Conservation (phyloP, 2,329 filamentous ascomycete genomes). For the Nannizzia gypsea region DNA sequence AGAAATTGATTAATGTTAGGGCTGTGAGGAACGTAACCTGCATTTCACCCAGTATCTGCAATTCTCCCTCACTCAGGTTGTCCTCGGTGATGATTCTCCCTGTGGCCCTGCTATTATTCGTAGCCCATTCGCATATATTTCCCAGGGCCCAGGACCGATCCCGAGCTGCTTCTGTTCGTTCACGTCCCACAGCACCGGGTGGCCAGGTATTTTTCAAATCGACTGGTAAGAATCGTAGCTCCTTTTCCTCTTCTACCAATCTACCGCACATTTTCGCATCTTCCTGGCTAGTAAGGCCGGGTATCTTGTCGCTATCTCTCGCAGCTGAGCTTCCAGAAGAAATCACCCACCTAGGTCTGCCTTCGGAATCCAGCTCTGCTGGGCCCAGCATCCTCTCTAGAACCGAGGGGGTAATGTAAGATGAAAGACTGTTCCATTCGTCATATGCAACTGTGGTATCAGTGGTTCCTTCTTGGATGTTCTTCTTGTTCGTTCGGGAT, state of each 20-base stretch:
- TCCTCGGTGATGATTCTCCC: neutral
- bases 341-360: slow-evolving; percentile 41
- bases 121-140: slow-evolving; percentile 36
- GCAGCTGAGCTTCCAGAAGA: slow-evolving; percentile 47
- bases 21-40: slow-evolving; percentile 54
- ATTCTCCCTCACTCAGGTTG: slow-evolving; percentile 20
- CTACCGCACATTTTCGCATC: slow-evolving; percentile 16
- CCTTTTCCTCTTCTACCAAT: slow-evolving; percentile 30
- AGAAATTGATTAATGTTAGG: slow-evolving; percentile 53
- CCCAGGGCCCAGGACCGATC: slow-evolving; percentile 52
- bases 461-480: slow-evolving; percentile 16
- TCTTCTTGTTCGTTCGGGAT: slow-evolving; percentile 21
- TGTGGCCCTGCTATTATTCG: slow-evolving; percentile 15
- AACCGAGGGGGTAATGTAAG: slow-evolving; percentile 37
- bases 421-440: slow-evolving; percentile 45
- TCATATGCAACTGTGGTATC: slow-evolving; percentile 15
- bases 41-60: slow-evolving; percentile 44
- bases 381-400: slow-evolving; percentile 41
- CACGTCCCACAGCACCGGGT: slow-evolving; percentile 48
- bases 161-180: slow-evolving; percentile 50
- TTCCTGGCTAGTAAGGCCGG: slow-evolving; percentile 37
- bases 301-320: slow-evolving; percentile 48
- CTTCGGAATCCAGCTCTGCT: slow-evolving; percentile 19
- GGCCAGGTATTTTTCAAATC: slow-evolving; percentile 53
- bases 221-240: slow-evolving; percentile 46